Conservation (phyloP, 306 rosid genomes). For the Abrus precatorius region DNA sequence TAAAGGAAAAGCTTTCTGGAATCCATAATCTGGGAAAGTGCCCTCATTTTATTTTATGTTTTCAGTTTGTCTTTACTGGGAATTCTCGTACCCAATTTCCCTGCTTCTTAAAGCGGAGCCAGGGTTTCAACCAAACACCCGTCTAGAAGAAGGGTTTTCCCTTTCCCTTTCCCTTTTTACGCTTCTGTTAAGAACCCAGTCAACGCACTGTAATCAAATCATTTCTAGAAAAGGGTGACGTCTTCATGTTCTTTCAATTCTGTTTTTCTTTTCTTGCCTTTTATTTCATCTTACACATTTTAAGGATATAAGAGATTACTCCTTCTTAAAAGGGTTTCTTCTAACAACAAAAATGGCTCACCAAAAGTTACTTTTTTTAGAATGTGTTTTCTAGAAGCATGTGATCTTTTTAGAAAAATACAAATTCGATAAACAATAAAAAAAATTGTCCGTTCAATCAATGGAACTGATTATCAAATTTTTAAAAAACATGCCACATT, state of each 20-base stretch:
- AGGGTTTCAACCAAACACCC: slow-evolving; percentile 51
- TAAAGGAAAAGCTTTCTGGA: slow-evolving; percentile 31
- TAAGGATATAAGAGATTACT: not conserved
- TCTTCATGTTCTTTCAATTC: not conserved
- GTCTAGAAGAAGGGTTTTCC: slow-evolving; percentile 36
- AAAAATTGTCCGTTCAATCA: too few relatives aligned
- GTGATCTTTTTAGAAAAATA: too few relatives aligned
- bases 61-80: slow-evolving; percentile 21
- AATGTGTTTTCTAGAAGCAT: too few relatives aligned
- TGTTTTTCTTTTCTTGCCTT: not conserved
- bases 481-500: too few relatives aligned
- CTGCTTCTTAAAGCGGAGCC: slow-evolving; percentile 47
- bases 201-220: not conserved
- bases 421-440: too few relatives aligned
- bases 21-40: slow-evolving; percentile 47
- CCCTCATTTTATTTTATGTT: slow-evolving; percentile 11
- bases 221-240: not conserved
- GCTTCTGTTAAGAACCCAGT: slow-evolving; percentile 18
- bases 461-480: too few relatives aligned
- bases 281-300: not conserved
- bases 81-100: slow-evolving; percentile 51
- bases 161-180: slow-evolving; percentile 11
- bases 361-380: too few relatives aligned
- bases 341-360: too few relatives aligned
- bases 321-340: not conserved